Evolutionary conservation across 768 basidiomycete genomes (phyloP), one percentile per base, ranked within the genome.

Genomic region (Boletus rufocinnamomeus): DNA sequence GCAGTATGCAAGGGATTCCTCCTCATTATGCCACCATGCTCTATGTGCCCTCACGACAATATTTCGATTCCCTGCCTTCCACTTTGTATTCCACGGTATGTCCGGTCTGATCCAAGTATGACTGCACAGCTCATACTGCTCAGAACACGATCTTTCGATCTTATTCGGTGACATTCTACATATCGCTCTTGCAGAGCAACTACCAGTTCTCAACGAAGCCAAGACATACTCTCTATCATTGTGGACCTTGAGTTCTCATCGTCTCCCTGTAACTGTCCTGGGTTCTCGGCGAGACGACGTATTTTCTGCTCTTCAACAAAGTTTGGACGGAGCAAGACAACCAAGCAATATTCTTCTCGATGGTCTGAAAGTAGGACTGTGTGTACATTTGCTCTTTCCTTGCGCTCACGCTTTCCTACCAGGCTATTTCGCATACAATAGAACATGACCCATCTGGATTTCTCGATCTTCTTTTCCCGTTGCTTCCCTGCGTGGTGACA

Each of bases 31-130:
- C 58, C 80, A 83, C 30, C 72, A 80, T 59, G 82, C 85, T 4
- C 72, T 89, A 30, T 77, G 79, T 59, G 68, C 82, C 49, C 61
- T 83, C 41, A 79, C 83, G 6, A 76, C 77, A 51, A 73, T 88
- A 54, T 78, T 86, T 62, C 73, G 72, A n/a, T 79, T 82, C 58
- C 75, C 75, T 19, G 62, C 71, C 21, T 61, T 88, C 57, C 74
- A 77, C 71, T 64, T 72, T 14, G 65, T 77, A 47, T 84, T 88
- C 63, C 57, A 79, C 16, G 70, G 87, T 89, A 63, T 41, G 83
- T 75, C n/a, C 25, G 21, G 2, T 50, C 44, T 17, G 13, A 17
- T 52, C 23, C 50, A 16, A 23, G 23, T 25, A 6, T 21, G 21
- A 25, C 32, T 25, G 11, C 25, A 35, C 43, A 17, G 19, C 48